phyloP scores from a whole-genome alignment of 139 green algal genomes.

The Auxenochlorella pyrenoidosa region DNA sequence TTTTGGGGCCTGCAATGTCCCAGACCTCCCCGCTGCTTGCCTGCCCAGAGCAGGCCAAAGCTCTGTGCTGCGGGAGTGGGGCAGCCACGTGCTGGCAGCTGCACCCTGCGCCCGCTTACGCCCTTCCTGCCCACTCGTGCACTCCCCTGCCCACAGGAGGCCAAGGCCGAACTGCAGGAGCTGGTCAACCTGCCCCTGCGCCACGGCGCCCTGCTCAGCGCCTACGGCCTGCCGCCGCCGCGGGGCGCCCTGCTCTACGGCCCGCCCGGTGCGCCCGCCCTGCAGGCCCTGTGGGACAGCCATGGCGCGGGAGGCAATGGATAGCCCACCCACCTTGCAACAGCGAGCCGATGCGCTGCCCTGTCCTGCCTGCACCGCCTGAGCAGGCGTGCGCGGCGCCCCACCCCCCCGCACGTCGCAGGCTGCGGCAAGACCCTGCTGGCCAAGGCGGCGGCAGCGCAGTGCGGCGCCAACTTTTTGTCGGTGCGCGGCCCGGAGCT shows the following conservation, averaged over 20 bases:
- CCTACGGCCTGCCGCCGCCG: conserved; percentile 27
- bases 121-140: neutral
- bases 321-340: too few species aligned
- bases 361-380: too few species aligned
- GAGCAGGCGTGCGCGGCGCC: too few species aligned
- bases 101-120: neutral
- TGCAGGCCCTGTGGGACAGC: too few species aligned
- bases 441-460: conserved; percentile 79
- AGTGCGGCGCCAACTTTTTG: conserved; percentile 60
- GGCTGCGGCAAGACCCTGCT: conserved; percentile 98
- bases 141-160: conserved; percentile 33
- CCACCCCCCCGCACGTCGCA: too few species aligned
- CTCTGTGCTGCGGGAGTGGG: too few species aligned
- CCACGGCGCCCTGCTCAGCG: conserved; percentile 21
- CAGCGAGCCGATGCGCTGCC: too few species aligned
- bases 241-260: conserved; percentile 67
- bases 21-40: too few species aligned
- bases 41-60: too few species aligned
- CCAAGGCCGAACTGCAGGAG: conserved; percentile 45
- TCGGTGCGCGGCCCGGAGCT: conserved; percentile 57
- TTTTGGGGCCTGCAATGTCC: too few species aligned
- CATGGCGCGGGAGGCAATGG: too few species aligned
- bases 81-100: too few species aligned
- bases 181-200: conserved; percentile 45
- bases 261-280: conserved; percentile 58